Conservation (phyloP, 78 protist genomes). For the Speleostelium caveatum region DNA sequence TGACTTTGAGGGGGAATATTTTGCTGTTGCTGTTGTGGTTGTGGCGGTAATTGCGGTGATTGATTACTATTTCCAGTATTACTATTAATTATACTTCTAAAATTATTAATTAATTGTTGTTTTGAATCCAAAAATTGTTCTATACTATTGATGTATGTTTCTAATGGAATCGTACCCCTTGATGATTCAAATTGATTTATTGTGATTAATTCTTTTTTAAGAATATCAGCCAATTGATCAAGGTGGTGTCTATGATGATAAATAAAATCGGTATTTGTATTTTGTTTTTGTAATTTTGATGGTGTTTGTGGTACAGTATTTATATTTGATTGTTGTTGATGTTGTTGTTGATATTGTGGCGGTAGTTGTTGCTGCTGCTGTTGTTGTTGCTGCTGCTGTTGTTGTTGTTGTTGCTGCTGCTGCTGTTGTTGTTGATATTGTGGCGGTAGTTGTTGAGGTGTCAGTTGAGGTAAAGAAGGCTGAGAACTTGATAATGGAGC, state of each 20-base stretch:
- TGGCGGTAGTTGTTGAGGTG: background rate
- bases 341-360: no score
- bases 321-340: background rate
- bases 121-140: conserved; percentile 40
- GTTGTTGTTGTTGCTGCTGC: no score
- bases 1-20: background rate
- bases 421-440: no score
- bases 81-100: conserved; percentile 15
- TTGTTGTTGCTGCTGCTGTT: conserved; percentile 16
- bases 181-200: conserved; percentile 50
- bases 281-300: background rate
- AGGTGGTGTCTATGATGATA: conserved; percentile 44
- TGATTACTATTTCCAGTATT: no score
- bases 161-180: conserved; percentile 24
- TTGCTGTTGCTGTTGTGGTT: conserved; percentile 25
- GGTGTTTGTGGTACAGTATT: conserved; percentile 16
- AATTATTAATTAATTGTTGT: conserved; percentile 43
- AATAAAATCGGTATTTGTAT: conserved; percentile 24
- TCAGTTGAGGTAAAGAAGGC: no score
- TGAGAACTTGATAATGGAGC: background rate
- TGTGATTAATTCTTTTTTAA: conserved; percentile 43
- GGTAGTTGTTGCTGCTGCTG: background rate
- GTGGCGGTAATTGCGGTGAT: conserved; percentile 21
- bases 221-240: conserved; percentile 56
- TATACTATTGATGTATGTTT: conserved; percentile 6